Base-by-base conservation (phyloP, 2,329 filamentous ascomycete species). In the Aspergillus neotritici region DNA sequence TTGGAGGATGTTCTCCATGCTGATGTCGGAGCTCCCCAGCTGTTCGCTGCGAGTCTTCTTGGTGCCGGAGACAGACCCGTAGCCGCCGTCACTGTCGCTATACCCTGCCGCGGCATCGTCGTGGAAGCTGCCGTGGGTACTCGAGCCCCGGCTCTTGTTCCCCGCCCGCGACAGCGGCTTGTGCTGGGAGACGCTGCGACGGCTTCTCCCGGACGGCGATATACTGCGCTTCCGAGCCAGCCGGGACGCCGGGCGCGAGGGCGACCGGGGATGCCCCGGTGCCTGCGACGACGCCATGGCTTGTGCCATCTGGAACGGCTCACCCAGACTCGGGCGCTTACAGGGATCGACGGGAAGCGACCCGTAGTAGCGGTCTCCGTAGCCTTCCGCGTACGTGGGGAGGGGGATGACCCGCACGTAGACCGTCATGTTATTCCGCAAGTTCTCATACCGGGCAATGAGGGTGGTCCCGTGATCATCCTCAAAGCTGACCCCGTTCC, bases 1-100 rank as follows among this genome's bases (percentile, higher is more conserved):
- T 69, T 97, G 91, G 49, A 98, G 86, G 67, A 98, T 97, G 65
- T 98, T 98, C 57, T 96, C 90, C 55, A 96, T 81, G 65, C 91
- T 97, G 62, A 98, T 98, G 57, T 98, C 93, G 12, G 93, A 94
- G 64, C 88, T 96, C 37, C 87, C 89, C 58, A 95, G 80, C 52
- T 88, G 85, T 59, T 96, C 90, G 52, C 76, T 82, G 66, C 87
- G 89, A 56, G 78, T 80, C 65, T 86, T 86, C 58, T 86, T 83
- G 46, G 84, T 84, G 53, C 78, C 78, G 12, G 75, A 74, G 38
- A 85, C 77, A 43, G 87, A 90, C 53, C 81, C 84, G 49, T 86
- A 79, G 21, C 83, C 87, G 48, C 83, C 85, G 53, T 95, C 89
- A 55, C 86, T 90, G 66, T 90, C 94, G 69, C 87, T 94, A 66